phyloP scores from a whole-genome alignment of 805 yeast species.

The Grigorovia jiainica region DNA sequence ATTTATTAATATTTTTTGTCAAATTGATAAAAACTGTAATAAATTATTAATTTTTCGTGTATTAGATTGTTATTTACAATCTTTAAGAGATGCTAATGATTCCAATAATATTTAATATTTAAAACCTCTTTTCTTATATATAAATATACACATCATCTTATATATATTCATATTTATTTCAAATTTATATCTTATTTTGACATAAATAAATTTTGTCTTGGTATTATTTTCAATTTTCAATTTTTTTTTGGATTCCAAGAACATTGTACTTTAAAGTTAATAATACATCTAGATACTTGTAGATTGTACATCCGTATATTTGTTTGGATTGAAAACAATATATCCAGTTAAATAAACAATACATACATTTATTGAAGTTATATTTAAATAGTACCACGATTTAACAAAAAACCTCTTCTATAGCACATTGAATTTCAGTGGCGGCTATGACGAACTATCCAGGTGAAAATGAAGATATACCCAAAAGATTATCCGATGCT shows the following conservation, averaged over 20 bases:
- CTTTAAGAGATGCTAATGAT: neutral
- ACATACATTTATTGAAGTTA: neutral
- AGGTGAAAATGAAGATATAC: conserved; percentile 20
- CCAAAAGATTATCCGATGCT: conserved; percentile 21
- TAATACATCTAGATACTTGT: too few relatives aligned
- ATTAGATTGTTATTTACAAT: conserved; percentile 27
- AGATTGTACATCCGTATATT: too few relatives aligned
- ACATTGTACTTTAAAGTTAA: too few relatives aligned
- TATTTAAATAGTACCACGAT: too few relatives aligned
- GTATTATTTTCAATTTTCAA: too few relatives aligned
- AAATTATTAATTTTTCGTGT: conserved; percentile 35
- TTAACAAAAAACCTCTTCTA: too few relatives aligned
- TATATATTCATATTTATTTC: neutral
- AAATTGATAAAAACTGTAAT: conserved; percentile 32
- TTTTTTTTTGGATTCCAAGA: too few relatives aligned
- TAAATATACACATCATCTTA: conserved; percentile 9
- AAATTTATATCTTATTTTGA: too few relatives aligned
- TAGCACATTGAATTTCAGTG: conserved; percentile 4
- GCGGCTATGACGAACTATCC: conserved; percentile 27
- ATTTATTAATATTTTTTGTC: conserved; percentile 27
- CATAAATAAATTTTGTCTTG: too few relatives aligned
- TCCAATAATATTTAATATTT: neutral
- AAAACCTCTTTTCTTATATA: conserved; percentile 25
- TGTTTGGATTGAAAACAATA: too few relatives aligned
- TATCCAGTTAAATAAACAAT: too few relatives aligned